Percentiles rank a stretch among this genome's conserved stretches.
Evolutionary conservation across 1,139 yeast genomes (phyloP).

Genomic region (Zygosaccharomyces sapae): DNA sequence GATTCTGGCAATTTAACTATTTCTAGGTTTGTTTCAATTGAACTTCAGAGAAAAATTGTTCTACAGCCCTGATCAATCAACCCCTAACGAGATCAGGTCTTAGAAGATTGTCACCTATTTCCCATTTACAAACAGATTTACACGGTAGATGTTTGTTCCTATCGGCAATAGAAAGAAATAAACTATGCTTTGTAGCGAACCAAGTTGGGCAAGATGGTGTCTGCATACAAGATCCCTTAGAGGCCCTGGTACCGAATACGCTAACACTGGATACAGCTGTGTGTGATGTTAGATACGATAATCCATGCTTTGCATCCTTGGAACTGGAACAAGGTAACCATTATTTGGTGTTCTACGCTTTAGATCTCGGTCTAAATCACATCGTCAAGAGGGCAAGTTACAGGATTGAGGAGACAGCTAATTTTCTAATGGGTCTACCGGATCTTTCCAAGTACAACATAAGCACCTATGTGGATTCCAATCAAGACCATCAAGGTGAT

Average conservation of each 20-base stretch:
- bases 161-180: slow-evolving; percentile 68
- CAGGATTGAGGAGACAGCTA: slow-evolving; percentile 41
- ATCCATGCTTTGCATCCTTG: slow-evolving; percentile 77
- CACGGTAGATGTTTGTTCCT: slow-evolving; percentile 66
- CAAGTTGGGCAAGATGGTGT: slow-evolving; percentile 38
- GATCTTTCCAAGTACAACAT: slow-evolving; percentile 26
- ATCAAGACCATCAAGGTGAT: slow-evolving; percentile 33
- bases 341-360: slow-evolving; percentile 62
- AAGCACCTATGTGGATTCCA: slow-evolving; percentile 12
- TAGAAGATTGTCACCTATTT: slow-evolving; percentile 72
- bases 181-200: slow-evolving; percentile 55
- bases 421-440: slow-evolving; percentile 34
- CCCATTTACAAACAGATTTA: slow-evolving; percentile 69
- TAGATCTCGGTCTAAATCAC: slow-evolving; percentile 82
- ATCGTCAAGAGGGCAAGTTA: slow-evolving; percentile 51
- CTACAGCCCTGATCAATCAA: slow-evolving; percentile 58
- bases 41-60: slow-evolving; percentile 37
- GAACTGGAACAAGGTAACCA: slow-evolving; percentile 45
- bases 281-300: slow-evolving; percentile 71
- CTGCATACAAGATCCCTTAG: slow-evolving; percentile 68
- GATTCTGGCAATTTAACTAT: slow-evolving; percentile 76
- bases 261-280: slow-evolving; percentile 57
- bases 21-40: slow-evolving; percentile 41
- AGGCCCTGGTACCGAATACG: slow-evolving; percentile 49
- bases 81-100: slow-evolving; percentile 74